phyloP scores from a whole-genome alignment of 2,329 filamentous ascomycete genomes.

The Metarhizium sp. region DNA sequence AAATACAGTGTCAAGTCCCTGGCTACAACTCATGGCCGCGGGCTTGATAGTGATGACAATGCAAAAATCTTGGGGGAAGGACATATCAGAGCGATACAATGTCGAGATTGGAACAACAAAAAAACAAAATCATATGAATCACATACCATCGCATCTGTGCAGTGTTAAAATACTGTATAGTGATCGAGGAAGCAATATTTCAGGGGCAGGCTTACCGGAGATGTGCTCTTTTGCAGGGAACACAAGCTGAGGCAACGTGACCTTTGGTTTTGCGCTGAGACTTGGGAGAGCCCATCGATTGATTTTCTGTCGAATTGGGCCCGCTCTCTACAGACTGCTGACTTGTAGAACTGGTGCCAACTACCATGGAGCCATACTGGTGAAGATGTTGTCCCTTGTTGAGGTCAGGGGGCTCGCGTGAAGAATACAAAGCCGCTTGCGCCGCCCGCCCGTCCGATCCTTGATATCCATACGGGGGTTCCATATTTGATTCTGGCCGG shows the following conservation, averaged over 20 bases:
- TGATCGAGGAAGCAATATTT: not conserved
- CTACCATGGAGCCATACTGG: conserved; percentile 12
- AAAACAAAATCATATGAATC: conserved; percentile 6
- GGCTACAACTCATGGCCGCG: no score
- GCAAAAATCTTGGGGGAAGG: not conserved
- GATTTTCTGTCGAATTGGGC: conserved; percentile 31
- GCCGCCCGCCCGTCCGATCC: conserved; percentile 13
- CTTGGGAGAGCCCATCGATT: conserved; percentile 46
- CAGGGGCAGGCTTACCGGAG: conserved; percentile 41
- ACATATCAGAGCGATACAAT: not conserved
- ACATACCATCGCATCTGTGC: conserved; percentile 55
- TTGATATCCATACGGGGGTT: conserved; percentile 16
- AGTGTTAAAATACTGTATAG: not conserved
- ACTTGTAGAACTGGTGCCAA: conserved; percentile 9
- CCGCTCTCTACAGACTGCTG: conserved; percentile 18
- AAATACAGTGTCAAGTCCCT: no score
- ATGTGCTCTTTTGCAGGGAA: conserved; percentile 80
- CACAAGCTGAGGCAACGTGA: conserved; percentile 76
- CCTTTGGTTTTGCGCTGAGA: conserved; percentile 63
- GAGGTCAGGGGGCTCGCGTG: conserved; percentile 10
- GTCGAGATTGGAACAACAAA: not conserved
- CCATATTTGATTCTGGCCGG: conserved; percentile 16
- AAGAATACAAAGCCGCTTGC: conserved; percentile 16
- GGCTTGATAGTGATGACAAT: not conserved
- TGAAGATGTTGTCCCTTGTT: conserved; percentile 6